Evolutionary conservation across 2,329 filamentous ascomycete genomes (phyloP), one percentile per base, ranked within the genome.

Genomic region (Trichoderma harzianum): DNA sequence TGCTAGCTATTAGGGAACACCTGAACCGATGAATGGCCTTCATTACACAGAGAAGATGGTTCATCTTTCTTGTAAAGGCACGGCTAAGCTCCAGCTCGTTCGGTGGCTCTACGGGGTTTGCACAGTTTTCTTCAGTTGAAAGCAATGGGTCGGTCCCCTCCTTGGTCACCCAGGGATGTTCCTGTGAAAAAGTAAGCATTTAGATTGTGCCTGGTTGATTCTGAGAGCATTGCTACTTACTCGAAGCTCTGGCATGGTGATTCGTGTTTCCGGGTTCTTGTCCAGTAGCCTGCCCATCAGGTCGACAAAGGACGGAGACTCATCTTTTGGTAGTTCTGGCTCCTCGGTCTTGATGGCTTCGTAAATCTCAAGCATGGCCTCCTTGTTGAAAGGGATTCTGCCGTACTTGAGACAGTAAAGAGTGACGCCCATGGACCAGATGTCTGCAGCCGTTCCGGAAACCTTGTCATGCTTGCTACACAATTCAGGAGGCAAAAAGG

Each of bases 351-450:
- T 92, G 81, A 99, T 98, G 6, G 94, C 90, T 72, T 97, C 91
- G 79, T 97, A 98, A 74, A 98, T 89, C 65, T 97, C 95, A 70
- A 98, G 85, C 72, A 98, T 90, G 21, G 90, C 90, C 7, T 88
- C 85, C 70, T 91, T 89, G 77, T 95, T 92, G 78, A 98, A 99
- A 0, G 96, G 96, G 73, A 99, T 91, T 64, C 85, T 87, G 36
- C 96, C 96, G 77, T 97, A 98, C 73, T 92, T 91, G 51, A 99
- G 86, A 80, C 96, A 99, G 80, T 95, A 98, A 3, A 99, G 85
- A 2, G 95, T 97, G 10, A 98, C 91, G 7, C 96, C 96, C 95
- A 98, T 98, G 4, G 95, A 97, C 96, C 96, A 99, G 69, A 99
- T 94, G 81, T 99, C 96, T 5, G 94, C 94, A 5, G 95, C 94